phyloP scores from a whole-genome alignment of 306 rosid genomes.

The Biancaea sappan region DNA sequence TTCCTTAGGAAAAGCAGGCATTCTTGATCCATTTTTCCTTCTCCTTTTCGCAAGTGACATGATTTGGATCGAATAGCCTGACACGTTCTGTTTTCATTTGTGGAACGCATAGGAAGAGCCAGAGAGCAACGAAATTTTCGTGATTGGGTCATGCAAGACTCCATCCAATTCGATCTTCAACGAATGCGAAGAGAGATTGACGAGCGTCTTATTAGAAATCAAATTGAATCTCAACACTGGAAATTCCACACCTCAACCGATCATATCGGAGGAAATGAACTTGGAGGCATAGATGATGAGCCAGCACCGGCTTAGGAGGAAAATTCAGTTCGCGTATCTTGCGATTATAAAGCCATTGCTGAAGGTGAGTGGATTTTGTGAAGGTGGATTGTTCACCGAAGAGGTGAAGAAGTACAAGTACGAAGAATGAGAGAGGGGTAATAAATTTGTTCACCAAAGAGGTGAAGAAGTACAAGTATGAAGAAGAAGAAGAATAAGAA shows the following conservation, averaged over 20 bases:
- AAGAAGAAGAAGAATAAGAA: too few species aligned
- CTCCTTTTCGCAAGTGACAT: slow-evolving; percentile 41
- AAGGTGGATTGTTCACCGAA: slow-evolving; percentile 58
- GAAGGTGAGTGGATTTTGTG: slow-evolving; percentile 64
- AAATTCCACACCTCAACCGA: slow-evolving; percentile 46
- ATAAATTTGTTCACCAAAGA: too few species aligned
- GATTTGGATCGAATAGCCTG: slow-evolving; percentile 56
- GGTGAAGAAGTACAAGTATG: too few species aligned
- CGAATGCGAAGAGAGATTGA: slow-evolving; percentile 59
- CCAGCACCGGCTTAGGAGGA: slow-evolving; percentile 48
- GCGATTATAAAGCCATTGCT: slow-evolving; percentile 80
- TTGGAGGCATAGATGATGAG: slow-evolving; percentile 74
- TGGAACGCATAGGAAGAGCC: slow-evolving; percentile 84
- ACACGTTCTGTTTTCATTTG: slow-evolving; percentile 64
- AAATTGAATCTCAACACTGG: slow-evolving; percentile 52
- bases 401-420: slow-evolving; percentile 48
- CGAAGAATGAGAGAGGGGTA: too few species aligned
- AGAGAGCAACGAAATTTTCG: slow-evolving; percentile 54
- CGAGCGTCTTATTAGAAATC: slow-evolving; percentile 59
- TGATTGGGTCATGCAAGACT: slow-evolving; percentile 74
- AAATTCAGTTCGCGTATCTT: slow-evolving; percentile 51
- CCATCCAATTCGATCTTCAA: slow-evolving; percentile 70
- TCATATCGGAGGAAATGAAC: slow-evolving; percentile 47
- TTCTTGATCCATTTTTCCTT: too few species aligned
- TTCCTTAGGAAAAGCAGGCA: too few species aligned